Evolutionary conservation across 768 basidiomycete species (phyloP), one percentile per base, ranked within the genome.

Genomic region (Lentinula guzmanii): DNA sequence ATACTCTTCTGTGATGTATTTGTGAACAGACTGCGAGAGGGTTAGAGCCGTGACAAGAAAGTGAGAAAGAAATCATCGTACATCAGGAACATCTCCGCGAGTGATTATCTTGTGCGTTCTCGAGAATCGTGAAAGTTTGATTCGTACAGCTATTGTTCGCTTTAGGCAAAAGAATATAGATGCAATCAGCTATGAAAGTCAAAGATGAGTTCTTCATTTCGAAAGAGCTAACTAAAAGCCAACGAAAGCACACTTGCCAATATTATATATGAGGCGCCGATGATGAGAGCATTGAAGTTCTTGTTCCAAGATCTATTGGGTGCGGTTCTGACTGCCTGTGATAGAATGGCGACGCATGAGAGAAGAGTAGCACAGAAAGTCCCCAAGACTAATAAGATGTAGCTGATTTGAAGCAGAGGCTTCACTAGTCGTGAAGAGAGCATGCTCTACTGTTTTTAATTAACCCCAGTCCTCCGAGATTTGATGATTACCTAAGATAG

Each of bases 1-100:
- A 70, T 86, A 91, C 68, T 93, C 91, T 69, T 87, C 86, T 56
- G 80, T 76, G 61, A 92, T 82, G 65, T 87, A 89, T 60, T 81
- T 77, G 65, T 85, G 82, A 18, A 91, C 87, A 5, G 78, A 70
- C 90, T 92, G 42, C 34, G 66, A 52, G 48, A 52, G 50, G 16
- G 35, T 39, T 18, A 21, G 31, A 2, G 33, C n/a, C 4, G 3
- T 13, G 51, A n/a, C 54, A 48, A 35, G 51, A 55, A 51, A 57
- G 31, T 56, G 50, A 39, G 43, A 33, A 13, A 31, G 39, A 21
- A 42, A 52, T 39, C 34, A 58, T 62, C 78, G 63, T 48, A 86
- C 90, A 68, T 84, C 78, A 43, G 90, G 87, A 21, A 86, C 76
- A 63, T 90, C 87, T 9, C 75, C 76, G 60, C 72, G 77, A 28